Base-by-base conservation (phyloP, 2,329 filamentous ascomycete species). In the Epichloe sp. region DNA sequence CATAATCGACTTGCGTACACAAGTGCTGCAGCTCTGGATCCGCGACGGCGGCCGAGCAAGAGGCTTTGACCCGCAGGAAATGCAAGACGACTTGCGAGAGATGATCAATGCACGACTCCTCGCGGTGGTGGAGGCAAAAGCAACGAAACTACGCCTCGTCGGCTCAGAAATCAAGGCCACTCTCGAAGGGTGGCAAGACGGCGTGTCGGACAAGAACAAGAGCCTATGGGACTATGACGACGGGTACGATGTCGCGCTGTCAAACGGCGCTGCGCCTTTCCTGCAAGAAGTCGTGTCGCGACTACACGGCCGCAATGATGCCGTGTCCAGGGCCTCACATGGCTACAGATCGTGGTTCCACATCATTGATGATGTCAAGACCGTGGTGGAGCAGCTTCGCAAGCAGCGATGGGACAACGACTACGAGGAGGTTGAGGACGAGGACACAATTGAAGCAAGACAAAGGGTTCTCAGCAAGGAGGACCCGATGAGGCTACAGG, bases 391-490 rank as follows among this genome's bases (percentile, higher is more conserved):
- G 41, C 74, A 79, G 52, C 76, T 93, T 58, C 78, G 74, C 54
- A 77, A 78, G 45, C 80, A 83, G 56, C 78, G 80, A 51, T 90
- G 86, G 85, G 84, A 90, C 55, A 83, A 87, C 51, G 84, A 87
- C 54, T 74, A 82, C 31, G 80, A 85, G 48, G 80, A 85, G 48
- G 79, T 88, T 41, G 85, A 88, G 53, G 84, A 88, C 53, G 85
- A 90, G 55, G 75, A 85, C 50, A 79, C 77, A 1, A 77, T 85
- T 19, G 82, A 87, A 54, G 74, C 74, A 17, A 76, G 83, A 36
- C 83, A 88, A 58, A 75, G 76, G 38, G 65, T 82, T 0, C 72
- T 95, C 12, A 88, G 83, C 63, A 79, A 79, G 49, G 80, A 91
- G 36, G 87, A 93, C 58, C 83, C 86, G 0, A 70, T 74, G 41